Evolutionary conservation across 2,329 filamentous ascomycete genomes (phyloP), one percentile per base, ranked within the genome.

Genomic region (Fusarium anthophilum): DNA sequence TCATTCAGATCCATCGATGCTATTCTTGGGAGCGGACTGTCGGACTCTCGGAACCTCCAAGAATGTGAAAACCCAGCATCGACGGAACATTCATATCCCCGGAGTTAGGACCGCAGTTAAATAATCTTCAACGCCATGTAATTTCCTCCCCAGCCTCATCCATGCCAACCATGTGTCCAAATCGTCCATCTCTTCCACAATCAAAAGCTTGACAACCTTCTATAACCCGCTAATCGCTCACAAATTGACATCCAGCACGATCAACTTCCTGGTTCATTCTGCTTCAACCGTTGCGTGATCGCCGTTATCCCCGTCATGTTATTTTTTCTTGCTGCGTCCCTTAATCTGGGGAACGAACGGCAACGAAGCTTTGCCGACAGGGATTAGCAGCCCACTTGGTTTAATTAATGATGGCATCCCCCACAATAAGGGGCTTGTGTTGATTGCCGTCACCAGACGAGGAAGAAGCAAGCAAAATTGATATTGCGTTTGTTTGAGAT

Each of bases 341-440:
- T 59, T 60, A 70, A 70, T 70, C 66, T 66, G 66, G 67, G 66
- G 66, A 69, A 35, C 37, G n/a, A 41, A 51, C 44, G 51, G 64
- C 24, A 38, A 59, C 32, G n/a, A 35, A 26, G 18, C 32, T 43
- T 56, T 43, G 26, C 18, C 7, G 53, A 66, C 62, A 62, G 56
- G 63, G 71, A 53, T 71, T 10, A 20, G 24, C 18, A 48, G 24
- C 55, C 76, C 76, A 77, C 76, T 75, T 75, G 66, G 74, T 77
- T 77, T 70, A 78, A 77, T 77, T 70, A 70, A 39, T 5, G 57
- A 76, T 43, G 35, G 48, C 67, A 66, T 69, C 73, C 70, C 67
- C 73, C 73, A 75, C 69, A 73, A 53, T 63, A 64, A 75, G 65
- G 72, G 72, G 72, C 28, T 30, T 11, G 5, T 38, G 26, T 59